Conservation (phyloP, 1,139 yeast genomes). For the Saccharomyces uvarum region DNA sequence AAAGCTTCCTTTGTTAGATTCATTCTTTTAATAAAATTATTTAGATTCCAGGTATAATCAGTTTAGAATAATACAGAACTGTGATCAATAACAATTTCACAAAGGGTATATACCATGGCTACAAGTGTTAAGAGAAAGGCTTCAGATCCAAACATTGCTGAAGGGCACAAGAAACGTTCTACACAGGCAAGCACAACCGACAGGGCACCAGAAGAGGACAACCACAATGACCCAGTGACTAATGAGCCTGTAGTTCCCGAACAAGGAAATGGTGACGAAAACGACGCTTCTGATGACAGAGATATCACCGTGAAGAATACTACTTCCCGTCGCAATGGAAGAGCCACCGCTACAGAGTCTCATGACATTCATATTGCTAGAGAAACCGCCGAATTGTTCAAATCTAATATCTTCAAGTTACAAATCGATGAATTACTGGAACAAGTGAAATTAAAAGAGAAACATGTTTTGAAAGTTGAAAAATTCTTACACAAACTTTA, state of each 20-base stretch:
- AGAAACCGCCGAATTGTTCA: conserved; percentile 89
- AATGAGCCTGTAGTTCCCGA: conserved; percentile 13
- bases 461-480: conserved; percentile 59
- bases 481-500: conserved; percentile 71
- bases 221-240: conserved; percentile 10
- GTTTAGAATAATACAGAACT: background rate
- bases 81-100: background rate
- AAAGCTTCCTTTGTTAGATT: background rate
- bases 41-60: background rate
- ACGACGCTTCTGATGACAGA: conserved; percentile 17
- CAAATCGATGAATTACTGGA: conserved; percentile 85
- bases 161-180: conserved; percentile 1
- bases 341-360: conserved; percentile 42
- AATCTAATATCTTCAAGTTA: conserved; percentile 86
- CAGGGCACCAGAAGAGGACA: conserved; percentile 14
- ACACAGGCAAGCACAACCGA: conserved; percentile 6
- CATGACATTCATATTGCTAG: conserved; percentile 87
- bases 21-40: background rate
- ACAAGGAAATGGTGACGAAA: conserved; percentile 13
- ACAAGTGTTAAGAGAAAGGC: conserved; percentile 13
- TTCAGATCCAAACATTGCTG: conserved; percentile 1
- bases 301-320: conserved; percentile 9
- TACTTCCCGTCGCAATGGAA: conserved; percentile 6
- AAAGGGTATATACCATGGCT: conserved; percentile 7
- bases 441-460: conserved; percentile 68